Evolutionary conservation across 1,284 basidiomycete species (phyloP).

Genomic region (Anthracocystis walkeri): DNA sequence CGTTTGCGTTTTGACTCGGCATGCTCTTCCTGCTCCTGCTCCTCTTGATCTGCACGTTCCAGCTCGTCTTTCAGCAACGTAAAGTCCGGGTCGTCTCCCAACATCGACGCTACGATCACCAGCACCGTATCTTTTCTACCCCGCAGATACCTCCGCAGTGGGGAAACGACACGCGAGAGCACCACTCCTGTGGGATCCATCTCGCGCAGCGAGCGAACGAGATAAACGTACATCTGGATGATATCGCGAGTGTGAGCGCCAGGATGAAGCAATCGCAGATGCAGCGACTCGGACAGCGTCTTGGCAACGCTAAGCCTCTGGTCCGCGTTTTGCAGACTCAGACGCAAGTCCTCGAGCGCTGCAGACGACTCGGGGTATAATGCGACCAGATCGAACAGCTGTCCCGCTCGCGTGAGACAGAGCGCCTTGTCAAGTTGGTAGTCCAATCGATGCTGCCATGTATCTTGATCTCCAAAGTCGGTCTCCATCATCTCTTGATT

Average conservation of each 20-base stretch:
- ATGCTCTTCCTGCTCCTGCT: conserved; percentile 36
- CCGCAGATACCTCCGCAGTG: conserved; percentile 61
- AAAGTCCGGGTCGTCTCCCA: conserved; percentile 64
- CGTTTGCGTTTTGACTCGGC: conserved; percentile 10
- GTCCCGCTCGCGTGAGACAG: conserved; percentile 47
- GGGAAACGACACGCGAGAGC: conserved; percentile 71
- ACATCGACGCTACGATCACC: conserved; percentile 63
- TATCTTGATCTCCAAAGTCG: conserved; percentile 3
- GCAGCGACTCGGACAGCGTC: conserved; percentile 74
- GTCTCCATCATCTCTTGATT: conserved; percentile 7
- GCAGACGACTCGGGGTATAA: conserved; percentile 88
- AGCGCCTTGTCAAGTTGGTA: conserved; percentile 54
- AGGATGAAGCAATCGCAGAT: conserved; percentile 85
- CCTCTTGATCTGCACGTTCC: conserved; percentile 43
- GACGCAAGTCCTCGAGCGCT: conserved; percentile 88
- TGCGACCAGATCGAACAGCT: conserved; percentile 95
- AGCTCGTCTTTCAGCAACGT: conserved; percentile 63
- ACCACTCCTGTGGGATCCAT: conserved; percentile 92
- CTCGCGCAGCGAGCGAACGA: conserved; percentile 88
- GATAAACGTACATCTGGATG: conserved; percentile 90
- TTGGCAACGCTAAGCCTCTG: conserved; percentile 75
- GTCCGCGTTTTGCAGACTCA: conserved; percentile 68
- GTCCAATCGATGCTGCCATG: conserved; percentile 47
- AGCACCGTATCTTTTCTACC: conserved; percentile 61
- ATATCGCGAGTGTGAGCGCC: conserved; percentile 95